Evolutionary conservation across 2,329 filamentous ascomycete species (phyloP), one percentile per base, ranked within the genome.

Genomic region (Fusarium sp.): DNA sequence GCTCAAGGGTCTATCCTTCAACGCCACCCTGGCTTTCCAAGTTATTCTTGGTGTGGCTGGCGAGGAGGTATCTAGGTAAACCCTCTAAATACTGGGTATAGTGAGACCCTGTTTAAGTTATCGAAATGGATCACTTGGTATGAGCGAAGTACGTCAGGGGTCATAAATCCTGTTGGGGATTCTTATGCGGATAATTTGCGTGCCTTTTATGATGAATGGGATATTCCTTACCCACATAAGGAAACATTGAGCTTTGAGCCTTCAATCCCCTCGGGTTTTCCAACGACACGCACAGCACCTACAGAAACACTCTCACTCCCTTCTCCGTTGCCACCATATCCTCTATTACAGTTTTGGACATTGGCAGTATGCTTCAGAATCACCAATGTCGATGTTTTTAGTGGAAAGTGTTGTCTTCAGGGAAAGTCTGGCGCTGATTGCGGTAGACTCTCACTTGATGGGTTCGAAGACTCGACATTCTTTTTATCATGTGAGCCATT

Each of bases 1-100:
- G 49, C 49, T 5, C 16, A 21, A 2, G 38, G 54, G 16, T 63
- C 53, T 5, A n/a, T 23, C 2, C 5, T 66, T 5, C 43, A 46
- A 7, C 20, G 66, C 12, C 58, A 63, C 7, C 31, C 46, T 6
- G 63, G 42, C 6, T 69, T 69, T 37, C 50, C 63, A 8, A 69
- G 66, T n/a, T 69, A 60, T 44, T 69, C 66, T 10, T 69, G 66
- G 66, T 59, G 56, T 11, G 66, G 66, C 16, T 69, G 66, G 63
- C 55, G 49, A 6, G 61, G 56, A 8, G 13, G 29, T 7, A 60
- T 64, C 15, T 8, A 16, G n/a, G n/a, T n/a, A n/a, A n/a, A n/a
- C n/a, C n/a, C n/a, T n/a, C n/a, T n/a, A n/a, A n/a, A n/a, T n/a
- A n/a, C n/a, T n/a, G n/a, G n/a, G n/a, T n/a, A n/a, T 35, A 35